Evolutionary conservation across 2,329 filamentous ascomycete species (phyloP), one percentile per base, ranked within the genome.

Genomic region (Colletotrichum echinochloae): DNA sequence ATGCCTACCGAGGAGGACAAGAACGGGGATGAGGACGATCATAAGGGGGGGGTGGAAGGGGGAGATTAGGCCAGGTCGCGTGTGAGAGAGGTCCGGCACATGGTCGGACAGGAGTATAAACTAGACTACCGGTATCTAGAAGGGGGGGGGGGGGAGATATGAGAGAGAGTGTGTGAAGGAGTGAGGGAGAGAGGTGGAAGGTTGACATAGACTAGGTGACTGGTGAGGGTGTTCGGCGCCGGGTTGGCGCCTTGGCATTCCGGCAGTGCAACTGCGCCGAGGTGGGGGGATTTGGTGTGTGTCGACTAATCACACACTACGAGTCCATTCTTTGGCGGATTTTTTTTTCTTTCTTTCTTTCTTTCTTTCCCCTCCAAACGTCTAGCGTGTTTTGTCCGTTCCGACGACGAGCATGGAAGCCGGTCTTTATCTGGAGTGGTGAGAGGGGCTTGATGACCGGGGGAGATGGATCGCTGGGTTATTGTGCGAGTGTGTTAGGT

Each of bases 241-340:
- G 46, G 41, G 41, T 61, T 70, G 67, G 64, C 63, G 57, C 23
- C 67, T 70, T 70, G 64, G 67, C 64, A 62, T 54, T 67, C 63
- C 67, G 67, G 67, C 67, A 62, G 67, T 70, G 67, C 63, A 67
- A 59, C 48, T 63, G 65, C 60, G 39, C 26, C 11, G 33, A 26
- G 65, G 66, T 59, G 46, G 57, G 44, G 44, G 16, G 18, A n/a
- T 44, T 9, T n/a, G 5, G 51, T n/a, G 14, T 39, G 37, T 39
- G 35, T 37, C 35, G n/a, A n/a, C n/a, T n/a, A n/a, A n/a, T n/a
- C 11, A 37, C 35, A 37, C 11, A 39, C 37, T 18, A 18, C 37
- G 14, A 18, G 37, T 39, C 37, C 6, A 16, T 39, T 14, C 14
- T 20, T 20, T n/a, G 49, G 49, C 18, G 49, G 49, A 7, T 52